Conservation (phyloP, 164 flowering plant genomes). For the Taxillus chinensis region DNA sequence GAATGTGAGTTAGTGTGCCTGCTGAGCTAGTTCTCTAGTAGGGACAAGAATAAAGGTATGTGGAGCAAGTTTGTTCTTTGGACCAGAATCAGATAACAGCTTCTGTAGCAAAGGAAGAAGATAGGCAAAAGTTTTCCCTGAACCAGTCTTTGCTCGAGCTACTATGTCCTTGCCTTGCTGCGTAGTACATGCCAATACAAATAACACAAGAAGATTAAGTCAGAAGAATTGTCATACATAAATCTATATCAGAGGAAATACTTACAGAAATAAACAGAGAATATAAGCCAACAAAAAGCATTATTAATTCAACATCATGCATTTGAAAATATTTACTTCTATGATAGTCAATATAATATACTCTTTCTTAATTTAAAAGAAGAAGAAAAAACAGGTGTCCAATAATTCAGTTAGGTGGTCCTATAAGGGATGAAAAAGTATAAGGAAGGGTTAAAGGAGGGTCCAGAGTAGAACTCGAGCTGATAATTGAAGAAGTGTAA, state of each 20-base stretch:
- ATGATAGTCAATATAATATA: too few species aligned
- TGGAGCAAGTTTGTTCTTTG: slow-evolving; percentile 43
- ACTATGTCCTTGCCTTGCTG: slow-evolving; percentile 96
- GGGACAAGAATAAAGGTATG: slow-evolving; percentile 74
- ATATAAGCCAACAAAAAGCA: too few species aligned
- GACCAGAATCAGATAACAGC: slow-evolving; percentile 38
- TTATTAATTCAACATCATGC: too few species aligned
- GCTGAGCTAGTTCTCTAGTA: slow-evolving; percentile 78
- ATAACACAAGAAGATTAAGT: background rate
- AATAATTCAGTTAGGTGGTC: too few species aligned
- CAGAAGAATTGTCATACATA: background rate
- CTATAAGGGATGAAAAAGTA: too few species aligned
- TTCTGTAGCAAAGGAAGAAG: slow-evolving; percentile 90
- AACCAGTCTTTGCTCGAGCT: slow-evolving; percentile 89
- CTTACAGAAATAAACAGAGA: background rate
- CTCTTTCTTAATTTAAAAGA: too few species aligned
- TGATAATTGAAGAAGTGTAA: too few species aligned
- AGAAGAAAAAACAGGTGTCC: too few species aligned
- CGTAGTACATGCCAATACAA: background rate
- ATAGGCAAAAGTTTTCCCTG: slow-evolving; percentile 93
- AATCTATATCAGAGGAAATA: too few species aligned
- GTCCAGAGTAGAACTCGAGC: too few species aligned
- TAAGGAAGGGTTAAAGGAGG: too few species aligned
- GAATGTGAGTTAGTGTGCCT: slow-evolving; percentile 23
- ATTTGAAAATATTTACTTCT: too few species aligned